Percentiles rank a stretch among this genome's conserved stretches.
Conservation (phyloP, 2,329 filamentous ascomycete genomes). For the Rhinocladiella similis region DNA sequence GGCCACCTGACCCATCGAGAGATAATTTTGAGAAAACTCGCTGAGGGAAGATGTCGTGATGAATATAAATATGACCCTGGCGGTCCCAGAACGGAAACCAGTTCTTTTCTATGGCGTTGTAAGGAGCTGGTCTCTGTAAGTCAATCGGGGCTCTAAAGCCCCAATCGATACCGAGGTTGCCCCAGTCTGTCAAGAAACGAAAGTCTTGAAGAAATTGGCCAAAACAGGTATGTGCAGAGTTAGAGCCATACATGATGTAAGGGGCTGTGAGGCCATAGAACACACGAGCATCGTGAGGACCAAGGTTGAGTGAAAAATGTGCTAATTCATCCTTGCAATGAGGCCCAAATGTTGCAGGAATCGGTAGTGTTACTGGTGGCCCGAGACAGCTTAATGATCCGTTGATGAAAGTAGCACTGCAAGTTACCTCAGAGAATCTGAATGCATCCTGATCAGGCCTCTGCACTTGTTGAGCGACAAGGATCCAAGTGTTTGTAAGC, state of each 20-base stretch:
- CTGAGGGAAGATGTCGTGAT: constrained; percentile 56
- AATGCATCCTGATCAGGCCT: not conserved
- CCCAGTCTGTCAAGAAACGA: no score
- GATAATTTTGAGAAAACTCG: constrained; percentile 51
- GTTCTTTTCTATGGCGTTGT: constrained; percentile 57
- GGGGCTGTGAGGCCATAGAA: constrained; percentile 56
- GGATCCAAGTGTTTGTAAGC: constrained; percentile 48
- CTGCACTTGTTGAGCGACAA: constrained; percentile 44
- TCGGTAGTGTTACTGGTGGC: not conserved
- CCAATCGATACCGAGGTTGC: no score
- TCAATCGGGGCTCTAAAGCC: no score
- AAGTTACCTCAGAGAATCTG: not conserved
- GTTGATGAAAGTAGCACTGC: not conserved
- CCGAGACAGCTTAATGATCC: not conserved
- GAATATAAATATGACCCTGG: constrained; percentile 48
- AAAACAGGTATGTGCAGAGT: constrained; percentile 56
- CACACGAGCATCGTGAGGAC: constrained; percentile 60
- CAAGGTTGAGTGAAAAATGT: constrained; percentile 40
- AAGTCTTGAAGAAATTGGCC: constrained; percentile 60
- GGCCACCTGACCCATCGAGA: constrained; percentile 48
- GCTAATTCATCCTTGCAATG: constrained; percentile 51
- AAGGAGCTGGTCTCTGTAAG: constrained; percentile 51
- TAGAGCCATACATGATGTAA: constrained; percentile 57
- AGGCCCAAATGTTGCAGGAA: not conserved
- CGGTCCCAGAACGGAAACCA: constrained; percentile 63